Base-by-base conservation (phyloP, 768 basidiomycete species). In the Amanita inopinata region DNA sequence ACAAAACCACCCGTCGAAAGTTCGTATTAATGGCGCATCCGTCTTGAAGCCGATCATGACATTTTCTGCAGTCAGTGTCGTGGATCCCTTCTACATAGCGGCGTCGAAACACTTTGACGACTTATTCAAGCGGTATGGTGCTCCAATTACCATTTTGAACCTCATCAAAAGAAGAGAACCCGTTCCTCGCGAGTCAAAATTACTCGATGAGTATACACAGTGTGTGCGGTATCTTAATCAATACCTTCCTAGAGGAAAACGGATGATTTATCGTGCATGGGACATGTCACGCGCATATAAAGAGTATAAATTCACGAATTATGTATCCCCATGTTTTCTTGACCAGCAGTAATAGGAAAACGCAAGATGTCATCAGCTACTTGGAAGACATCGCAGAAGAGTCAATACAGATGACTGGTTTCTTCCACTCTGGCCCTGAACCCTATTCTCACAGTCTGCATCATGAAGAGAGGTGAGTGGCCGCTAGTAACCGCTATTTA, bases 241-340 rank as follows among this genome's bases (percentile, higher is more conserved):
- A 57, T 97, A 96, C 61, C 62, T 99, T 9, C 94, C 96, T 0
- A 68, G 70, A 5, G 81, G 70, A 19, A 83, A 86, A 63, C 80
- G 81, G 64, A 89, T 99, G 78, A 70, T 80, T 10, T 96, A 98
- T 56, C 77, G 88, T 32, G 79, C 91, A 10, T 99, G 91, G 88
- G 96, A 99, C 58, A 96, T 98, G 87, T 82, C 84, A 3, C 73
- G 85, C 30, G 91, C 93, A 2, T 89, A 92, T 50, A 96, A 96
- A 59, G 87, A 90, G 92, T 89, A 52, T n/a, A 55, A 9, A 32
- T 45, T 28, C 28, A 38, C 38, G 11, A 18, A 38, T 1, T 10
- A 20, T 41, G 22, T 38, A 15, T 10, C 18, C 19, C 31, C 19
- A n/a, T n/a, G 2, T 33, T 3, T 3, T 34, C 38, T 51, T 25